Conservation (phyloP, 2,329 filamentous ascomycete genomes). For the Colletotrichum destructivum region DNA sequence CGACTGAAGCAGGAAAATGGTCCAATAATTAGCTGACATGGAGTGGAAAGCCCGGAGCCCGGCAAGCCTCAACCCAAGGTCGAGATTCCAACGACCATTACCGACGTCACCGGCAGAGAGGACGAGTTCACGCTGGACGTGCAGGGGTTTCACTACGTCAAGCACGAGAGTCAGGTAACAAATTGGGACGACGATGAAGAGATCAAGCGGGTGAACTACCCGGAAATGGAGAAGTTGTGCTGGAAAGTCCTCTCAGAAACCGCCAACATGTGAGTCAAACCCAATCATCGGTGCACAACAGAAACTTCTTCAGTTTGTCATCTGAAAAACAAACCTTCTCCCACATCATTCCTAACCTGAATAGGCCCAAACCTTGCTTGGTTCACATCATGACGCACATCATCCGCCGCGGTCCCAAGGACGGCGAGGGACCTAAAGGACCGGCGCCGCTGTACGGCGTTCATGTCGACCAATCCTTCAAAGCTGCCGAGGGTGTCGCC, state of each 20-base stretch:
- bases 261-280: constrained; percentile 19
- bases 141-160: constrained; percentile 67
- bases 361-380: constrained; percentile 32
- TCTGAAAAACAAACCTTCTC: too few species aligned
- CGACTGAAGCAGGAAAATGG: neutral
- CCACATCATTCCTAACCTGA: neutral
- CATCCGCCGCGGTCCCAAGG: constrained; percentile 36
- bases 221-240: constrained; percentile 42
- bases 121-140: constrained; percentile 74
- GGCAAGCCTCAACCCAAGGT: constrained; percentile 65
- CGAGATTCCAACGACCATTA: constrained; percentile 65
- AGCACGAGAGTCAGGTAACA: constrained; percentile 67
- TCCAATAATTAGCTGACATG: constrained; percentile 5
- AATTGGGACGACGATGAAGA: constrained; percentile 68
- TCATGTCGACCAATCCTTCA: constrained; percentile 72
- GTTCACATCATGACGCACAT: constrained; percentile 40
- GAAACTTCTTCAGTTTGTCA: neutral
- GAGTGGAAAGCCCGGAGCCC: constrained; percentile 15
- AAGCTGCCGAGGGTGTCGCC: constrained; percentile 51
- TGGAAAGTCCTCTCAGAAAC: constrained; percentile 38
- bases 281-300: too few species aligned
- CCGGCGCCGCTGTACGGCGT: constrained; percentile 47
- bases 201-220: constrained; percentile 59
- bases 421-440: constrained; percentile 25
- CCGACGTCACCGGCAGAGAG: constrained; percentile 74